phyloP scores from a whole-genome alignment of 2,329 filamentous ascomycete genomes.

The Rugonectria rugulosa region DNA sequence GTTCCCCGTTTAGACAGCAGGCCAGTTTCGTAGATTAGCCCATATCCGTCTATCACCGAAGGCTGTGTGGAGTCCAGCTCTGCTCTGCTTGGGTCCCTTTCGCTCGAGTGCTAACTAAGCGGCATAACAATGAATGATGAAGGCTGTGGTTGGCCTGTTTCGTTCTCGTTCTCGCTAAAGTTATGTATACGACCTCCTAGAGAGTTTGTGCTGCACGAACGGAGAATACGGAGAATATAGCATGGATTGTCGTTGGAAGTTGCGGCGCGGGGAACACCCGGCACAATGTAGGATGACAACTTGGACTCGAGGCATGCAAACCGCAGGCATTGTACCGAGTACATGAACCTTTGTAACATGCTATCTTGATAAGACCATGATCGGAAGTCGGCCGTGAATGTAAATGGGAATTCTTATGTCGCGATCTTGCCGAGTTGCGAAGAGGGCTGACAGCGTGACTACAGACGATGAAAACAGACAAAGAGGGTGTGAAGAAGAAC shows the following conservation, averaged over 20 bases:
- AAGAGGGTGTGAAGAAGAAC: neutral
- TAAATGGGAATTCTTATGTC: too few species aligned
- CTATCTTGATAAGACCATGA: neutral
- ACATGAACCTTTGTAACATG: neutral
- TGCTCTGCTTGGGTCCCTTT: neutral
- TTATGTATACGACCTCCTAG: too few species aligned
- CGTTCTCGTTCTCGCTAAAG: too few species aligned
- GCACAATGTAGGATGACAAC: too few species aligned
- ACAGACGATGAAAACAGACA: too few species aligned
- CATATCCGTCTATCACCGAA: neutral
- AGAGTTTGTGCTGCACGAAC: too few species aligned
- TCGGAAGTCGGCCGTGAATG: constrained; percentile 1
- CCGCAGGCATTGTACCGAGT: too few species aligned
- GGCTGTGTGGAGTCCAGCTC: constrained; percentile 11
- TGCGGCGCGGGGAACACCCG: too few species aligned
- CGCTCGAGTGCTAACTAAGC: neutral
- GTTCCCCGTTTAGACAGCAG: neutral
- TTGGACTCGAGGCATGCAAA: too few species aligned
- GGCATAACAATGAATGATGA: neutral
- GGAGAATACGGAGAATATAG: too few species aligned
- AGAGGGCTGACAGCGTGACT: neutral
- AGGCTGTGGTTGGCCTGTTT: neutral
- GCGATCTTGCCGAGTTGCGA: neutral
- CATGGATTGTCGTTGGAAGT: too few species aligned
- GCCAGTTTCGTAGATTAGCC: constrained; percentile 3